phyloP scores from a whole-genome alignment of 202 grass and related monocot genomes.

The Schoenoplectus triqueter region DNA sequence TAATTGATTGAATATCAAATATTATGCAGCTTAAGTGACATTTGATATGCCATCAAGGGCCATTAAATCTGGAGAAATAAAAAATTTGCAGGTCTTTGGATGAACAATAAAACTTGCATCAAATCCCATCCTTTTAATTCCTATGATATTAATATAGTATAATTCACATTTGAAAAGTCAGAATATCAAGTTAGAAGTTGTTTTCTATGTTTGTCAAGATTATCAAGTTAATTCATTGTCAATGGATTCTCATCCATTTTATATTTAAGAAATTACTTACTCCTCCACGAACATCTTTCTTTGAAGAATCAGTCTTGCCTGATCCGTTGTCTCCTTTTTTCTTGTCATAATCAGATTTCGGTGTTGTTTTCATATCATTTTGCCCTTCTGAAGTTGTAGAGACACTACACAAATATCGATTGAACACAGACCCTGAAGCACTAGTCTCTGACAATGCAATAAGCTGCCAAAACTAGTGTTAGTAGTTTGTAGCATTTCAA shows the following conservation, averaged over 20 bases:
- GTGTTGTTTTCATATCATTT: not conserved
- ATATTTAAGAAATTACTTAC: slow-evolving; percentile 8
- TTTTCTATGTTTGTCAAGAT: no score
- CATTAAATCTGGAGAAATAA: no score
- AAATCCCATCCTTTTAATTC: no score
- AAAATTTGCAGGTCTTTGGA: no score
- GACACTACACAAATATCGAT: slow-evolving; percentile 19
- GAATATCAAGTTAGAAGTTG: no score
- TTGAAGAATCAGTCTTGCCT: slow-evolving; percentile 20
- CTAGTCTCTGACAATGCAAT: not conserved
- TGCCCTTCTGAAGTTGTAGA: slow-evolving; percentile 26
- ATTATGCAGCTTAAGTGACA: no score
- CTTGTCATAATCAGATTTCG: slow-evolving; percentile 29
- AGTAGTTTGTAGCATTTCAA: not conserved
- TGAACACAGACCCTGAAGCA: not conserved
- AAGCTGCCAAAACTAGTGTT: slow-evolving; percentile 21
- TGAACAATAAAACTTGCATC: no score
- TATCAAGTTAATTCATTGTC: no score
- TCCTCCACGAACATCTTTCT: slow-evolving; percentile 37
- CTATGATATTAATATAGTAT: no score
- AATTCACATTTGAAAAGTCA: no score
- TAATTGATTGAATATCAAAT: no score
- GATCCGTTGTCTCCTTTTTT: slow-evolving; percentile 22
- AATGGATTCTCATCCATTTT: not conserved
- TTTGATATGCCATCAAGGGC: no score